These are phyloP conservation scores for Entonaema liquescens DNA, from an alignment of 495 filamentous ascomycete genomes.

Conservation along the genomic window DNA sequence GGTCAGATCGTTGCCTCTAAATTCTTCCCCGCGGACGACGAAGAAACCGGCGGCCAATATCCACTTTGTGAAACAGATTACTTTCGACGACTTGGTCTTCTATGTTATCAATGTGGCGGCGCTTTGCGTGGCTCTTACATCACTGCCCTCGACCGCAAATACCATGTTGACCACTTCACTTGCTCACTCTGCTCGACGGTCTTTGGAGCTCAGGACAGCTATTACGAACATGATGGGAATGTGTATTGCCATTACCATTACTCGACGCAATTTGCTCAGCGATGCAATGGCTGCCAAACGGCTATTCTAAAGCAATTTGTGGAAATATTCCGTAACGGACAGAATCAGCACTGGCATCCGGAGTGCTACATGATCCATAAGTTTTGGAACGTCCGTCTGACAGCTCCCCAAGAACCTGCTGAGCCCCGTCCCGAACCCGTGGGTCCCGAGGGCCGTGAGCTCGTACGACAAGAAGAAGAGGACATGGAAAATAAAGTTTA, in stretches of 20 bases:
- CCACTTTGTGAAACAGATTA: constrained; percentile 98
- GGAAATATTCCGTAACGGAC: constrained; percentile 95
- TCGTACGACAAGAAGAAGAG: constrained; percentile 85
- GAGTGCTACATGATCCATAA: constrained; percentile 99
- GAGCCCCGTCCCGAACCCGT: constrained; percentile 59
- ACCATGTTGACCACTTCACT: constrained; percentile 99
- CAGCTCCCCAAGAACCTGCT: constrained; percentile 51
- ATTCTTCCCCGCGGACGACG: constrained; percentile 96
- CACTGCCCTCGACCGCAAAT: constrained; percentile 95
- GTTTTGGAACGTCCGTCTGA: constrained; percentile 97
- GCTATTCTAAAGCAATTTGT: constrained; percentile 99
- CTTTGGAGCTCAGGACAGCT: constrained; percentile 96
- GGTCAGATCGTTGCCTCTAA: constrained; percentile 96
- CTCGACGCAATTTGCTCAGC: constrained; percentile 95
- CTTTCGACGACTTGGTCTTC: constrained; percentile 87
- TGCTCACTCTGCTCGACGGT: constrained; percentile 97
- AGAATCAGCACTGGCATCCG: constrained; percentile 99
- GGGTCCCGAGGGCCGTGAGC: constrained; percentile 75
- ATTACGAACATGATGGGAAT: constrained; percentile 96
- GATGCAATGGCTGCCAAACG: constrained; percentile 95
- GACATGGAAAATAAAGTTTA: constrained; percentile 98
- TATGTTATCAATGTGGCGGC: constrained; percentile 91
- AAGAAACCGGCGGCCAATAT: constrained; percentile 84
- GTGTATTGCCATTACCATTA: constrained; percentile 99
- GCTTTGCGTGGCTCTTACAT: constrained; percentile 98